Evolutionary conservation across 495 filamentous ascomycete genomes (phyloP), one percentile per base, ranked within the genome.

Genomic region (Chaetomium tenue): DNA sequence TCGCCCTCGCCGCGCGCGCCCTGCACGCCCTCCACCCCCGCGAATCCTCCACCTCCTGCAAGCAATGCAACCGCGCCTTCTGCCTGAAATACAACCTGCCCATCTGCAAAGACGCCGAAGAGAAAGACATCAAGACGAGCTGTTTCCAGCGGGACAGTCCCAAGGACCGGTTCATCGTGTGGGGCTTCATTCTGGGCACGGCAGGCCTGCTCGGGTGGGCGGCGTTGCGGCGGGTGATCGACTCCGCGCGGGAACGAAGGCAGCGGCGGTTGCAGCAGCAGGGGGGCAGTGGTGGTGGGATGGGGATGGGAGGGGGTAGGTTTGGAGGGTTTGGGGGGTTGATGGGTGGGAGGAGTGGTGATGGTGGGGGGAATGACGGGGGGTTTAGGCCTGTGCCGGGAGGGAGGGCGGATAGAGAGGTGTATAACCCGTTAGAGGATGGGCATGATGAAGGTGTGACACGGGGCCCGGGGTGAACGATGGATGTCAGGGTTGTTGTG

Each of bases 131-230:
- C 2, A 84, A 90, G 47, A 91, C 94, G 18, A 90, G 86, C 25
- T 98, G 94, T 76, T 97, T 97, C 76, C 93, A 97, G 75, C 83
- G 93, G 65, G 93, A 98, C 73, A 93, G 89, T 33, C 79, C 83
- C 61, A 97, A 97, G 76, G 93, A 96, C 70, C 83, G 91, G 75
- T 83, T 92, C 39, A 92, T 98, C 28, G 93, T 98, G 0, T 90
- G 93, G 72, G 88, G 92, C 6, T 98, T 98, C 73, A 91, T 98
- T 26, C 76, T 92, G 62, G 88, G 90, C 40, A 97, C 93, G 6
- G 81, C 86, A n/a, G 90, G 90, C 3, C 72, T 98, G 66, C 78
- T 98, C 60, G 82, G 80, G 37, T 97, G 91, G 86, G 93, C 94
- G 1, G 84, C 84, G 18, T 74, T 89, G 20, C 87, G 72, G 73